Evolutionary conservation across 2,329 filamentous ascomycete species (phyloP), one percentile per base, ranked within the genome.

Genomic region (Phialemoniopsis sp.): DNA sequence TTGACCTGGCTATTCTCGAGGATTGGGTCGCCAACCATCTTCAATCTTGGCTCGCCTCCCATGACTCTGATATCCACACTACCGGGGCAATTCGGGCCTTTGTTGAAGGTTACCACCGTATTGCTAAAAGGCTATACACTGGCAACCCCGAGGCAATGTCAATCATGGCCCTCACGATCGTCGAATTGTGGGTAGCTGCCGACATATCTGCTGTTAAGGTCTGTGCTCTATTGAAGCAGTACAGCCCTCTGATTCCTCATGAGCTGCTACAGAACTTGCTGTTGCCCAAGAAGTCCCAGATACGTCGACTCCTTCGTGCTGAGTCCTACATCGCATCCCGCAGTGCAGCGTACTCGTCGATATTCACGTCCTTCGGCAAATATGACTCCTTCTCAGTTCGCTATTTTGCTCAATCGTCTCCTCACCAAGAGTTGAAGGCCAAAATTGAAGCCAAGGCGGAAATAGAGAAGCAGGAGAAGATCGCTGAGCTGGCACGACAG

Each of bases 111-210:
- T 75, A 75, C 39, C 50, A 63, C 30, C 5, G 13, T 0, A 4
- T 16, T 4, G 64, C 63, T 0, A 31, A 19, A 1, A 0, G 2
- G 0, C 8, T 28, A 0, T 80, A 79, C 32, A 3, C 38, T 0
- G 44, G 37, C 0, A 63, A 67, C 3, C 70, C 78, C 0, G 67
- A 74, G 42, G 57, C 55, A 0, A 48, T 60, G 1, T 84, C 80
- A 0, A 44, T 68, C 5, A 80, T 81, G 71, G 41, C 79, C 3
- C 61, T 85, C 1, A 76, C 70, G 0, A 47, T 75, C 1, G 46
- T 79, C 3, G 76, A 82, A 39, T 52, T 84, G 0, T 85, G 80
- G 80, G 51, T 76, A 8, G 73, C 72, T 1, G 67, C 71, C 26
- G 79, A 85, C 43, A 70, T 59, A 37, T 59, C 62, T 3, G 68